A percentile compares a stretch with the other conserved stretches of the same genome.
Conservation (phyloP, 768 basidiomycete genomes). For the Pulveroboletus sp. region DNA sequence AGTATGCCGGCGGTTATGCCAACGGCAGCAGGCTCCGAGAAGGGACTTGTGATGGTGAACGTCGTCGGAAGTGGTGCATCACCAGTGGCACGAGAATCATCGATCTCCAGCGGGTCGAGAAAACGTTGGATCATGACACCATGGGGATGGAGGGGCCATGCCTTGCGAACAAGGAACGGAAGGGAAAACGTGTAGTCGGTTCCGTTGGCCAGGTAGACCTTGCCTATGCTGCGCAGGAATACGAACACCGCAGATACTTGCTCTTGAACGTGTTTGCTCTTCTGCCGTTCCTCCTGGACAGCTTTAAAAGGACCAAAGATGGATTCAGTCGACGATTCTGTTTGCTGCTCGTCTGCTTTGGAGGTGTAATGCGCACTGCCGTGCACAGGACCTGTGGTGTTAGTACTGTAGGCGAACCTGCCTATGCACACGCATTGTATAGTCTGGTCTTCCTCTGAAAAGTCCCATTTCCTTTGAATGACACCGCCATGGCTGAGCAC, state of each 20-base stretch:
- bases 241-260: conserved; percentile 63
- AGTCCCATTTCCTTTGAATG: conserved; percentile 69
- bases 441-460: conserved; percentile 62
- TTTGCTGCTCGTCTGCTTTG: conserved; percentile 12
- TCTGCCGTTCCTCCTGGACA: conserved; percentile 36
- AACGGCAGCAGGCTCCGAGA: conserved; percentile 67
- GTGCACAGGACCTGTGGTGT: conserved; percentile 22
- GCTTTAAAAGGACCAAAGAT: conserved; percentile 43
- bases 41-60: conserved; percentile 73
- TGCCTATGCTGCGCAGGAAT: conserved; percentile 70
- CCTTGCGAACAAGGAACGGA: conserved; percentile 74
- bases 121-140: conserved; percentile 77
- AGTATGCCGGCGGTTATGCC: conserved; percentile 61
- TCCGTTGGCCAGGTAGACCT: conserved; percentile 67
- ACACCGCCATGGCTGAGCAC: conserved; percentile 63
- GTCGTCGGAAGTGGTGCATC: conserved; percentile 73
- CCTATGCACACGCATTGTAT: conserved; percentile 82
- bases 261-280: conserved; percentile 33
- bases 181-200: conserved; percentile 72
- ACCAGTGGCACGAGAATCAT: conserved; percentile 61
- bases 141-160: conserved; percentile 75
- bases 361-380: conserved; percentile 28
- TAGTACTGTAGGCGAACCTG: conserved; percentile 52
- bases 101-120: conserved; percentile 60
- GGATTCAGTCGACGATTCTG: conserved; percentile 17